Conservation (phyloP, 495 filamentous ascomycete species). For the Neurospora sp. region DNA sequence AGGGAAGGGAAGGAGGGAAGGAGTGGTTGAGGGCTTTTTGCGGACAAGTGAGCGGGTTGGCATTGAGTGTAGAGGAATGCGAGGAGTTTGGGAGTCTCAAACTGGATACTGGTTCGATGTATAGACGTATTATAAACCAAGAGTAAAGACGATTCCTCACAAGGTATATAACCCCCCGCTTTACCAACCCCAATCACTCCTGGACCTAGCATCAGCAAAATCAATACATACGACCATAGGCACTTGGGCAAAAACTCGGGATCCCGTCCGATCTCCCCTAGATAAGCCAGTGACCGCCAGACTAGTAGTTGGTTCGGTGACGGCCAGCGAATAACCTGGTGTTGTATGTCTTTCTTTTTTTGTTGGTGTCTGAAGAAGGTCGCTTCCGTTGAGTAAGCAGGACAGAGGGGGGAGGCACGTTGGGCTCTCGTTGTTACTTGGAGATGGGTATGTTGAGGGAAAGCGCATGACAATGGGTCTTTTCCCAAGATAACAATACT, state of each 20-base stretch:
- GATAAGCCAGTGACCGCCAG: neutral
- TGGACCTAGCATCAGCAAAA: too few species aligned
- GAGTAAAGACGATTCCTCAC: neutral
- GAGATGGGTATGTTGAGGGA: too few species aligned
- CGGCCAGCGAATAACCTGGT: neutral
- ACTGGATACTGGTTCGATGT: too few species aligned
- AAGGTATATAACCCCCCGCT: neutral
- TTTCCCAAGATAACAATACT: too few species aligned
- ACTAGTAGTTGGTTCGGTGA: neutral
- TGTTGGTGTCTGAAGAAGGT: neutral
- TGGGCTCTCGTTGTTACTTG: too few species aligned
- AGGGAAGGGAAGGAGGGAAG: neutral
- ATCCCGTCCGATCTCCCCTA: neutral
- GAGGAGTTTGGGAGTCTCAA: too few species aligned
- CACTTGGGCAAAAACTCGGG: neutral
- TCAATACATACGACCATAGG: neutral
- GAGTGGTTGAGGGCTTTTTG: too few species aligned
- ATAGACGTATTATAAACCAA: neutral
- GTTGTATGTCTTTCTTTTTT: neutral
- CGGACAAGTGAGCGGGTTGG: too few species aligned
- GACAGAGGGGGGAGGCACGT: neutral
- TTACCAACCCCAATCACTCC: neutral
- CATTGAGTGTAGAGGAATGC: too few species aligned
- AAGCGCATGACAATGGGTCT: too few species aligned
- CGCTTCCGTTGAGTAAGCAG: neutral